Evolutionary conservation across 192 early-diverging fungal genomes (phyloP).

Genomic region (Chytriomyces confervae): DNA sequence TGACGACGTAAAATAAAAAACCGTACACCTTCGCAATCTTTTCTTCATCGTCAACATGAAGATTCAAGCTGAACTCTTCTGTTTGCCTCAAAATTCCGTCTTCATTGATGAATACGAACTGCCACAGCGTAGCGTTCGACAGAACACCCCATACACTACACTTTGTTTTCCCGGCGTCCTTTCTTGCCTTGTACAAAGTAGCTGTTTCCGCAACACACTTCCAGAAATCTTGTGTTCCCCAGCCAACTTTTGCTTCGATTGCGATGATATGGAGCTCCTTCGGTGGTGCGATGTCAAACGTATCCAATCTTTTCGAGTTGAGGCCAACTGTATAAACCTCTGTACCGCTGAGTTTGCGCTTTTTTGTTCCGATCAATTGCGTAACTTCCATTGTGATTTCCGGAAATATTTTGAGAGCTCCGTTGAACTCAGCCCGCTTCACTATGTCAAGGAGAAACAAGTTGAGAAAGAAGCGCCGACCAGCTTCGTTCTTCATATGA

Average conservation of each 20-base stretch:
- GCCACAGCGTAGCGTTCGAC: conserved; percentile 39
- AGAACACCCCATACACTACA: conserved; percentile 40
- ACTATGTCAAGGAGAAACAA: conserved; percentile 35
- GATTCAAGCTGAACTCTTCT: conserved; percentile 23
- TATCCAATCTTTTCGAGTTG: conserved; percentile 27
- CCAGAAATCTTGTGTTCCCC: conserved; percentile 37
- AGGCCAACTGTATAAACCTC: conserved; percentile 44
- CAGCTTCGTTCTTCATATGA: conserved; percentile 30
- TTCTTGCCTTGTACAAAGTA: conserved; percentile 42
- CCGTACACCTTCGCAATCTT: conserved; percentile 26
- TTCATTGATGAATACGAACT: conserved; percentile 39
- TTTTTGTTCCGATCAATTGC: conserved; percentile 4
- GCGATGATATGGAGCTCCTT: conserved; percentile 41
- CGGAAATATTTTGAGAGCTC: conserved; percentile 31
- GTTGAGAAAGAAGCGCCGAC: conserved; percentile 42
- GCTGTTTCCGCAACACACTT: conserved; percentile 47
- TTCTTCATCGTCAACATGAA: conserved; percentile 37
- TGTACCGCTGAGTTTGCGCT: conserved; percentile 32
- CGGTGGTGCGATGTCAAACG: conserved; percentile 40
- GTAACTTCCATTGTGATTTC: conserved; percentile 24
- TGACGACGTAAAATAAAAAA: conserved; percentile 37
- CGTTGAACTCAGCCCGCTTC: conserved; percentile 10
- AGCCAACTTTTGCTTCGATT: conserved; percentile 41
- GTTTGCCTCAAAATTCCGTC: conserved; percentile 33
- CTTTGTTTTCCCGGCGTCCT: conserved; percentile 43